phyloP scores from a whole-genome alignment of 768 basidiomycete species.

The Boletus vinaceobasis region DNA sequence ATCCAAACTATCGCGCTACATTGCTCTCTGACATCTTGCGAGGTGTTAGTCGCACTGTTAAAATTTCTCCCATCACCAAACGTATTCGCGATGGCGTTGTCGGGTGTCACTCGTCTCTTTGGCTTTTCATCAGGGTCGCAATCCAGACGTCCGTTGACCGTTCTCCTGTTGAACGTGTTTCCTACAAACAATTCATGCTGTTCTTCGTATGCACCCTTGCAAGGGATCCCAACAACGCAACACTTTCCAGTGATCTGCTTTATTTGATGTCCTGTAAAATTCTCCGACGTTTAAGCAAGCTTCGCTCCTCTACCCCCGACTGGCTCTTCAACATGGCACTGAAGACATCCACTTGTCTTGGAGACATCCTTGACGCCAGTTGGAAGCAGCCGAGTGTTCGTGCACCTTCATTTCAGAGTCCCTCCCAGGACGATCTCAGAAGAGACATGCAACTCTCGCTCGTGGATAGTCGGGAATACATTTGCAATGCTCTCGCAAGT shows the following conservation, averaged over 20 bases:
- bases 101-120: slow-evolving; percentile 32
- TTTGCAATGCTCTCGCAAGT: slow-evolving; percentile 18
- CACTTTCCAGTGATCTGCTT: slow-evolving; percentile 21
- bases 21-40: not conserved
- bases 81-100: slow-evolving; percentile 24
- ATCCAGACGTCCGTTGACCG: slow-evolving; percentile 24
- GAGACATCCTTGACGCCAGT: slow-evolving; percentile 25
- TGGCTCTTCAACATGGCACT: slow-evolving; percentile 39
- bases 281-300: slow-evolving; percentile 16
- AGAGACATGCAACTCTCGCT: slow-evolving; percentile 36
- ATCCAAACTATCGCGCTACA: not conserved
- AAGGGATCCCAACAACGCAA: slow-evolving; percentile 7
- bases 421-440: not conserved
- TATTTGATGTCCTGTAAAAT: slow-evolving; percentile 21
- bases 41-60: slow-evolving; percentile 5
- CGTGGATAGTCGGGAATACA: slow-evolving; percentile 23
- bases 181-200: slow-evolving; percentile 48
- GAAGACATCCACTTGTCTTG: slow-evolving; percentile 23
- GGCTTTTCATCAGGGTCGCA: slow-evolving; percentile 31
- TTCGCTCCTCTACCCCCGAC: slow-evolving; percentile 5
- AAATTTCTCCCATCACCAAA: slow-evolving; percentile 28
- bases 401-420: slow-evolving; percentile 17
- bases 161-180: slow-evolving; percentile 3
- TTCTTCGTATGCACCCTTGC: slow-evolving; percentile 35
- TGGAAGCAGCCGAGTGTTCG: slow-evolving; percentile 31